Evolutionary conservation across 441 rosid species (phyloP), one percentile per base, ranked within the genome.

Genomic region (Flueggea neowawraea): DNA sequence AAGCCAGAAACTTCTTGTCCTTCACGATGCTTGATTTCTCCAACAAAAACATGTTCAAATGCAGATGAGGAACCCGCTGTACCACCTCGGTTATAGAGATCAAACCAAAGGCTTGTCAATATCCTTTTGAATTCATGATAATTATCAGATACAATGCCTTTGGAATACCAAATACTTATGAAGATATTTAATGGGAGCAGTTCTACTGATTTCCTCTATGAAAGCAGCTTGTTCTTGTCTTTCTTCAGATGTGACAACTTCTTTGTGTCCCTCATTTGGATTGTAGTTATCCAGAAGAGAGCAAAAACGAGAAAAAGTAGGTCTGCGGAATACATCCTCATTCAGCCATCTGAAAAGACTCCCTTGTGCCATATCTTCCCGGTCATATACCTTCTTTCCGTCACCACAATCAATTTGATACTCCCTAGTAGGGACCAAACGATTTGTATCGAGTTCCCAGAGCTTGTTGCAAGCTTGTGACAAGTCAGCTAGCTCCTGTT

Each of bases 21-120:
- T 49, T 78, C 88, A 16, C 56, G 66, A 31, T 86, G 82, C 83
- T 89, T 90, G 68, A 94, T 81, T 80, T 94, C 97, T 62, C 97
- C 97, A 0, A 94, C 99, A 80, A 94, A 94, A 63, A 94, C 99
- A 77, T 94, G 99, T 66, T 94, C 99, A 68, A 94, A 94, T 43
- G 99, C 96, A 80, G 97, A 94, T 67, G 97, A 94, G 31, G 87
- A 86, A 49, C 84, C 82, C 61, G 81, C 79, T 15, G 91, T 76
- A 62, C 97, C 97, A 66, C 97, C 97, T 39, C 99, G 91, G 11
- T 83, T 80, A 73, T 86, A 85, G 5, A 90, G 90, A 73, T 87
- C 84, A 41, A 94, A 94, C 97, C 99, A 94, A 51, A 90, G 84
- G 70, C 70, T 75, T 15, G 75, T 79, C 74, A 94, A 54, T 73